A percentile compares a stretch with the other conserved stretches of the same genome.
These are phyloP conservation scores for Penicillium sp. DNA, from an alignment of 2,329 filamentous ascomycete species.

Conservation along the genomic window DNA sequence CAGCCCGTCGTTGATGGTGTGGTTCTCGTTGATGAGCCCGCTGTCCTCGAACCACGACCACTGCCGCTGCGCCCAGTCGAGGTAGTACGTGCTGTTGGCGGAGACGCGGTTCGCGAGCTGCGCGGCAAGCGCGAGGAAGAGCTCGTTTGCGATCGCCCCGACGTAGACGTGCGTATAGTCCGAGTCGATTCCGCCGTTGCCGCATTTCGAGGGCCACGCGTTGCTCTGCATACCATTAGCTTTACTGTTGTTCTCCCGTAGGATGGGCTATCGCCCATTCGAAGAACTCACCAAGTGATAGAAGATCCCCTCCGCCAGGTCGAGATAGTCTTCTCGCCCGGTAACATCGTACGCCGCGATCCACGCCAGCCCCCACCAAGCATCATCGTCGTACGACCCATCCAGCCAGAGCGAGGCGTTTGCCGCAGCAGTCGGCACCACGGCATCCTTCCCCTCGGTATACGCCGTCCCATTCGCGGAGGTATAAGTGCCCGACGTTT, in stretches of 20 bases:
- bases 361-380: slow-evolving; percentile 61
- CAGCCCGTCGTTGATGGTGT: slow-evolving; percentile 61
- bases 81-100: slow-evolving; percentile 44
- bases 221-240: slow-evolving; percentile 28
- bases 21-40: slow-evolving; percentile 53
- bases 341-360: slow-evolving; percentile 61
- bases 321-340: slow-evolving; percentile 49
- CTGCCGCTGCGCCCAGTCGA: slow-evolving; percentile 52
- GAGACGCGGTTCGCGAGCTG: slow-evolving; percentile 58
- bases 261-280: background rate
- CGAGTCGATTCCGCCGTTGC: slow-evolving; percentile 56
- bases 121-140: slow-evolving; percentile 61
- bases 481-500: background rate
- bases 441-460: background rate
- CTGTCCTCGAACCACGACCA: slow-evolving; percentile 57
- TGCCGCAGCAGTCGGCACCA: background rate
- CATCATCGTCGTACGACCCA: slow-evolving; percentile 57
- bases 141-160: slow-evolving; percentile 62
- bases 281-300: slow-evolving; percentile 44
- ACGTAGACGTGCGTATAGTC: slow-evolving; percentile 51
- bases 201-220: slow-evolving; percentile 50
- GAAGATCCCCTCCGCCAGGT: slow-evolving; percentile 56
- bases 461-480: background rate
- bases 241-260: too few species aligned
- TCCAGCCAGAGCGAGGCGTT: slow-evolving; percentile 34